Evolutionary conservation across 2,329 filamentous ascomycete genomes (phyloP).

Genomic region (Cladorrhinum sp.): DNA sequence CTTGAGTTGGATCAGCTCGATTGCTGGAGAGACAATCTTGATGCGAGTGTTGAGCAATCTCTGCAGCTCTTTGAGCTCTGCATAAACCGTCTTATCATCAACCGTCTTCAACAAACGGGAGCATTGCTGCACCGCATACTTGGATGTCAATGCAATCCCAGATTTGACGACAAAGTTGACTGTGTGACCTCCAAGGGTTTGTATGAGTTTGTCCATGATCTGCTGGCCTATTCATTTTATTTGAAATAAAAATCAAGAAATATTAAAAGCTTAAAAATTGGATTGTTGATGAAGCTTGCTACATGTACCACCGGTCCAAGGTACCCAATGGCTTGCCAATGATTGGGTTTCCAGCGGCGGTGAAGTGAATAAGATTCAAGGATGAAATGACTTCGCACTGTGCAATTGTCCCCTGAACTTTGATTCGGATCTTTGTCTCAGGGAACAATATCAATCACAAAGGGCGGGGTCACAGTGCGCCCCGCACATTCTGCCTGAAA

Average conservation of each 20-base stretch:
- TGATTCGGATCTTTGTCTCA: background rate
- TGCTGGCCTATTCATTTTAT: conserved; percentile 2
- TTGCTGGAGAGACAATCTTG: conserved; percentile 83
- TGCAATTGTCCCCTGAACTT: background rate
- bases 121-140: conserved; percentile 80
- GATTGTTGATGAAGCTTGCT: background rate
- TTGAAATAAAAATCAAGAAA: background rate
- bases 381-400: conserved; percentile 1
- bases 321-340: background rate
- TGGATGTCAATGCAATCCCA: conserved; percentile 79
- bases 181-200: conserved; percentile 61
- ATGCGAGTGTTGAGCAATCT: conserved; percentile 80
- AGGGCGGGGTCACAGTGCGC: conserved; percentile 4
- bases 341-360: background rate
- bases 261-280: background rate
- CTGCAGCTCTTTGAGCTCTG: conserved; percentile 69
- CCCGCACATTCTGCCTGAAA: background rate
- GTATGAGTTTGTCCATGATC: conserved; percentile 67
- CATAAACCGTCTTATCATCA: conserved; percentile 63
- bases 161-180: conserved; percentile 91
- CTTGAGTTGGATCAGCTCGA: conserved; percentile 91
- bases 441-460: background rate
- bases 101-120: conserved; percentile 74
- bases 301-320: background rate
- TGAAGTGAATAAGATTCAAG: background rate